Evolutionary conservation across 1,284 basidiomycete species (phyloP).

Genomic region (Trametes versicolor): DNA sequence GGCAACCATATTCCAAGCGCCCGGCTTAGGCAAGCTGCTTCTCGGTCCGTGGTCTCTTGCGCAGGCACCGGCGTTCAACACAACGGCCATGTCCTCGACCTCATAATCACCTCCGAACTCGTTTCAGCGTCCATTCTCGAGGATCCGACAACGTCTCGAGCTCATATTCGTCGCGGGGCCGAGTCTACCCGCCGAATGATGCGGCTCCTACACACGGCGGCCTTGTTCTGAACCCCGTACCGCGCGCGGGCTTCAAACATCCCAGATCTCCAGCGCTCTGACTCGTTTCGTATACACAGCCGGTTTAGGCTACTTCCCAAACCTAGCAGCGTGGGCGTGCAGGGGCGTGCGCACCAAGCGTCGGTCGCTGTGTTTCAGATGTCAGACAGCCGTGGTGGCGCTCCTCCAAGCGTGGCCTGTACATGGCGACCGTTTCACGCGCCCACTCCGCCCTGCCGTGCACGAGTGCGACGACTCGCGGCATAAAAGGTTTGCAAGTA

Average conservation of each 20-base stretch:
- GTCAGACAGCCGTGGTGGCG: constrained; percentile 22
- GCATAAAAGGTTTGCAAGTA: constrained; percentile 5
- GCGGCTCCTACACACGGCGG: background rate
- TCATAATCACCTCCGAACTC: background rate
- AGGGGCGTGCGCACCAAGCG: constrained; percentile 1
- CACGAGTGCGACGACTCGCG: background rate
- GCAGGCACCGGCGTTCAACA: constrained; percentile 1
- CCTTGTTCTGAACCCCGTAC: constrained; percentile 14
- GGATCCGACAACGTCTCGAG: background rate
- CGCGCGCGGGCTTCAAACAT: background rate
- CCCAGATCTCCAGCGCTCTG: constrained; percentile 15
- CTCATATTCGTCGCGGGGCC: no score
- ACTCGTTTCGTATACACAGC: constrained; percentile 32
- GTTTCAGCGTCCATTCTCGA: no score
- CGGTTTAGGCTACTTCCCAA: constrained; percentile 13
- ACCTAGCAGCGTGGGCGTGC: constrained; percentile 2
- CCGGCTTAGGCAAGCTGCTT: constrained; percentile 21
- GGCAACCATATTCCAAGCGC: constrained; percentile 21
- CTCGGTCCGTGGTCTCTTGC: constrained; percentile 12
- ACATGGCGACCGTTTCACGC: constrained; percentile 11
- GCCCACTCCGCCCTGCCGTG: background rate
- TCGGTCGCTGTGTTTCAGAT: constrained; percentile 32
- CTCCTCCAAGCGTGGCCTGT: constrained; percentile 9
- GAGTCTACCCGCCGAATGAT: background rate
- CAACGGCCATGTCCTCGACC: background rate